These are phyloP conservation scores for Piloderma croceum DNA, from an alignment of 768 basidiomycete genomes.

Conservation along the genomic window DNA sequence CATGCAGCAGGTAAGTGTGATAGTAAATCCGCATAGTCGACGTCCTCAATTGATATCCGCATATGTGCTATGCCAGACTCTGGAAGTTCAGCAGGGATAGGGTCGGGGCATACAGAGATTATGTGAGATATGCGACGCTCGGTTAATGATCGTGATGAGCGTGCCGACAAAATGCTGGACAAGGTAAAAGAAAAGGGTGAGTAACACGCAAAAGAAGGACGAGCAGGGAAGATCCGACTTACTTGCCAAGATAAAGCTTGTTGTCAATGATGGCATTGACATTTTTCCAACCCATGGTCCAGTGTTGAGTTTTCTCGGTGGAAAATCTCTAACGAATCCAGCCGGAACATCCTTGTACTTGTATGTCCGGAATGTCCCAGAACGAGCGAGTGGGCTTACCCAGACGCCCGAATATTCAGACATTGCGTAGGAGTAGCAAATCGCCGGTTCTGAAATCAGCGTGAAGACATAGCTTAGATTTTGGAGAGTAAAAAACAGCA, in stretches of 20 bases:
- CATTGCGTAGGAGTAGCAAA: no score
- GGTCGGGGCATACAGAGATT: constrained; percentile 69
- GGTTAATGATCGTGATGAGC: constrained; percentile 62
- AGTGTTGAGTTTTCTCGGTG: no score
- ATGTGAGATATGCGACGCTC: constrained; percentile 78
- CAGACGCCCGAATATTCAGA: no score
- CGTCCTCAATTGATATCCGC: constrained; percentile 65
- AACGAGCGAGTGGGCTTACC: no score
- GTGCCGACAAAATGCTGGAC: constrained; percentile 61
- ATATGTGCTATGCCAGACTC: constrained; percentile 65
- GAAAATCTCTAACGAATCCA: no score
- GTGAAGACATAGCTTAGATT: no score
- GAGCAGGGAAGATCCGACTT: no score
- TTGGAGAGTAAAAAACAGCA: no score
- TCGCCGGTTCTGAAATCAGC: no score
- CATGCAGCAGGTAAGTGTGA: constrained; percentile 62
- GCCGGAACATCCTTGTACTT: no score
- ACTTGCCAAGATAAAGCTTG: constrained; percentile 73
- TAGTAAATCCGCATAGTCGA: constrained; percentile 64
- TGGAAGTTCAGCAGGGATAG: constrained; percentile 64
- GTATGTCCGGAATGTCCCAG: no score
- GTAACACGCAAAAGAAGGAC: constrained; percentile 11
- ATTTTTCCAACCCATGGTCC: constrained; percentile 65
- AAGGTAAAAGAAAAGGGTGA: constrained; percentile 14
- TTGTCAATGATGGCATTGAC: constrained; percentile 61